A percentile compares a stretch with the other conserved stretches of the same genome.
Evolutionary conservation across 2,329 filamentous ascomycete species (phyloP).

Genomic region (Hypoxylon sp.): DNA sequence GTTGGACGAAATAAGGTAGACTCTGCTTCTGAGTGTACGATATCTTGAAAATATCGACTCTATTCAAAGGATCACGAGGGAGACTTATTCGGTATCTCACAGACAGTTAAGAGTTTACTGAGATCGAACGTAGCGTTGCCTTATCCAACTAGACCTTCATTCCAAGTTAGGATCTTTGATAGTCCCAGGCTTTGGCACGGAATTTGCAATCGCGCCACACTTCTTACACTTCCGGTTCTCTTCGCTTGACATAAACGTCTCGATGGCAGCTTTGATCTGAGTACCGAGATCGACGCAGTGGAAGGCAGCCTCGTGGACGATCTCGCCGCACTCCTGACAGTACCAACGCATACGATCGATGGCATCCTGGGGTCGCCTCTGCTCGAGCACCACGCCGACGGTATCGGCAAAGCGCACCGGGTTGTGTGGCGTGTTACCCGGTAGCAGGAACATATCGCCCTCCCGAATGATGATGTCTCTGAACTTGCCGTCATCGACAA

Average conservation of each 20-base stretch:
- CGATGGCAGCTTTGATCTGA: slow-evolving; percentile 93
- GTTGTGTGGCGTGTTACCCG: slow-evolving; percentile 95
- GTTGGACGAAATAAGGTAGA: slow-evolving; percentile 2
- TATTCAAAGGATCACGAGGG: background rate
- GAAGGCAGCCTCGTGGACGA: slow-evolving; percentile 89
- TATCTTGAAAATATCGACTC: background rate
- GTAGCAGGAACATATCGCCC: slow-evolving; percentile 93
- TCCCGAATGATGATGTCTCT: slow-evolving; percentile 90
- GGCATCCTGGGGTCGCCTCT: slow-evolving; percentile 76
- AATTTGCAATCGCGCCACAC: slow-evolving; percentile 82
- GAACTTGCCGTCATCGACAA: slow-evolving; percentile 80
- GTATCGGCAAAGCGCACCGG: slow-evolving; percentile 93
- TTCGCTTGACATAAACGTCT: slow-evolving; percentile 76
- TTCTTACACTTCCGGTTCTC: slow-evolving; percentile 78
- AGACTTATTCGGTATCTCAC: background rate
- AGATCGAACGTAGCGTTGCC: background rate
- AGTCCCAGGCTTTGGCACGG: slow-evolving; percentile 71
- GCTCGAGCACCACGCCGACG: slow-evolving; percentile 93
- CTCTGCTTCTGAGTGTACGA: background rate
- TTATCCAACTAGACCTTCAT: slow-evolving; percentile 38
- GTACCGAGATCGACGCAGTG: slow-evolving; percentile 91
- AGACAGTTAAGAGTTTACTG: background rate
- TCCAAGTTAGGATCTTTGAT: slow-evolving; percentile 70
- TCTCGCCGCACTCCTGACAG: slow-evolving; percentile 75
- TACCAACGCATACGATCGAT: slow-evolving; percentile 92